phyloP scores from a whole-genome alignment of 805 yeast genomes.

The Nakazawaea ishiwadae region DNA sequence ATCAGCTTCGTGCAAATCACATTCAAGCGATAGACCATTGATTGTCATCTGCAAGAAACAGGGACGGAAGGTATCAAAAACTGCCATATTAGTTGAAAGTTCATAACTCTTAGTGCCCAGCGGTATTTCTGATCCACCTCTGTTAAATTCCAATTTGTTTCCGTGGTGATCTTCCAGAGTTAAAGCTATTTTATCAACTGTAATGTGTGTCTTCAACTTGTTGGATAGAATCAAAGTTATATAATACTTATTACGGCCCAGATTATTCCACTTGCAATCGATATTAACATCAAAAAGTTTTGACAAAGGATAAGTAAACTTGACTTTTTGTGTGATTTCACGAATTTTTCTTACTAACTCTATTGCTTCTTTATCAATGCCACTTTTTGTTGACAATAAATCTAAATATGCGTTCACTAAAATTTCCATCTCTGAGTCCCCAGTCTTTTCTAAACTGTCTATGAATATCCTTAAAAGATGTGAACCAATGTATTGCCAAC shows the following conservation, averaged over 20 bases:
- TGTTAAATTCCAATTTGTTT: conserved; percentile 11
- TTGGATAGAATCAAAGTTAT: conserved; percentile 31
- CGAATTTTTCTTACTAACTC: conserved; percentile 17
- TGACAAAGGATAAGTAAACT: conserved; percentile 24
- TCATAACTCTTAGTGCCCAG: conserved; percentile 13
- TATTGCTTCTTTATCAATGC: conserved; percentile 15
- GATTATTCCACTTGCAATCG: conserved; percentile 32
- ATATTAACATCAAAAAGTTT: conserved; percentile 32
- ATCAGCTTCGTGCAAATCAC: background rate
- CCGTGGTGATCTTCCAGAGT: conserved; percentile 13
- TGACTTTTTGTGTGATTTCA: conserved; percentile 3
- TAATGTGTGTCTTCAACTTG: conserved; percentile 13
- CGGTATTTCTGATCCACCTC: conserved; percentile 8
- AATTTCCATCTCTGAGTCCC: conserved; percentile 18
- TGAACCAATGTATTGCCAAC: conserved; percentile 73
- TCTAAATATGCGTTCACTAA: conserved; percentile 36
- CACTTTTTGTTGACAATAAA: conserved; percentile 26
- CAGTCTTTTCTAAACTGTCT: conserved; percentile 52
- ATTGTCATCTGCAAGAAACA: background rate
- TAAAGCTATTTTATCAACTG: conserved; percentile 16
- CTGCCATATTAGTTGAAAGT: too few species aligned
- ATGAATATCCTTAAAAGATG: conserved; percentile 62
- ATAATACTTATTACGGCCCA: conserved; percentile 30
- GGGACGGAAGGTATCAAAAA: too few species aligned
- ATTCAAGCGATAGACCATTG: background rate